These are phyloP conservation scores for Tulasnella sp. DNA, from an alignment of 768 basidiomycete species.

Conservation along the genomic window DNA sequence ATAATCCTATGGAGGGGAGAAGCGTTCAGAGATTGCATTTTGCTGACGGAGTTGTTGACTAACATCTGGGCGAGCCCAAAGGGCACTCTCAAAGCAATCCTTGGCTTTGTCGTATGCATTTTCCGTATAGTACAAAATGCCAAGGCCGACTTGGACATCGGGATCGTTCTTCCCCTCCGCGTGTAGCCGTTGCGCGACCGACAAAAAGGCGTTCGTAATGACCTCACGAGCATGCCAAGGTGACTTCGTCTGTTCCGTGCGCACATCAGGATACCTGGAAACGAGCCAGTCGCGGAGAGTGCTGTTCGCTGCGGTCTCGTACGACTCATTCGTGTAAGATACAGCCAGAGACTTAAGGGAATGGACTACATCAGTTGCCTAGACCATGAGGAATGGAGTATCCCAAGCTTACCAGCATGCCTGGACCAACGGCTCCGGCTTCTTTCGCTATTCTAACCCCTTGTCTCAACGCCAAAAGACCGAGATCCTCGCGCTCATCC, in stretches of 20 bases:
- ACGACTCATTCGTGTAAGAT: slow-evolving; percentile 70
- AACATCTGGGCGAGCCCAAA: slow-evolving; percentile 65
- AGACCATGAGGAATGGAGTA: neutral
- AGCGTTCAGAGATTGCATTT: neutral
- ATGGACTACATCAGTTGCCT: neutral
- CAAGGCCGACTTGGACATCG: slow-evolving; percentile 87
- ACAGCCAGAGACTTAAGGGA: slow-evolving; percentile 73
- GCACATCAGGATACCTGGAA: slow-evolving; percentile 47
- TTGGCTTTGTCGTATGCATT: slow-evolving; percentile 78
- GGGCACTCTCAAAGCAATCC: slow-evolving; percentile 87
- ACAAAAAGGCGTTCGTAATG: slow-evolving; percentile 74
- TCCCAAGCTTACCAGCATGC: slow-evolving; percentile 52
- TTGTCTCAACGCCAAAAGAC: slow-evolving; percentile 66
- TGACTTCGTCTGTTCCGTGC: slow-evolving; percentile 40
- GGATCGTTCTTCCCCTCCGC: slow-evolving; percentile 58
- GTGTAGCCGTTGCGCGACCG: slow-evolving; percentile 74
- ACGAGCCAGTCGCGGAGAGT: slow-evolving; percentile 80
- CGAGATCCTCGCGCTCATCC: slow-evolving; percentile 79
- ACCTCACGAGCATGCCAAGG: slow-evolving; percentile 74
- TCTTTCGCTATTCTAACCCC: slow-evolving; percentile 57
- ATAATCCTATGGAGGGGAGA: slow-evolving; percentile 52
- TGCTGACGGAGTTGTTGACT: slow-evolving; percentile 17
- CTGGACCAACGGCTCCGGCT: slow-evolving; percentile 49
- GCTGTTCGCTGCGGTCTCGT: slow-evolving; percentile 73
- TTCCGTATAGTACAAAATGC: slow-evolving; percentile 85